These are phyloP conservation scores for Geranomyces michiganensis DNA, from an alignment of 192 early-diverging fungal genomes.

Conservation along the genomic window DNA sequence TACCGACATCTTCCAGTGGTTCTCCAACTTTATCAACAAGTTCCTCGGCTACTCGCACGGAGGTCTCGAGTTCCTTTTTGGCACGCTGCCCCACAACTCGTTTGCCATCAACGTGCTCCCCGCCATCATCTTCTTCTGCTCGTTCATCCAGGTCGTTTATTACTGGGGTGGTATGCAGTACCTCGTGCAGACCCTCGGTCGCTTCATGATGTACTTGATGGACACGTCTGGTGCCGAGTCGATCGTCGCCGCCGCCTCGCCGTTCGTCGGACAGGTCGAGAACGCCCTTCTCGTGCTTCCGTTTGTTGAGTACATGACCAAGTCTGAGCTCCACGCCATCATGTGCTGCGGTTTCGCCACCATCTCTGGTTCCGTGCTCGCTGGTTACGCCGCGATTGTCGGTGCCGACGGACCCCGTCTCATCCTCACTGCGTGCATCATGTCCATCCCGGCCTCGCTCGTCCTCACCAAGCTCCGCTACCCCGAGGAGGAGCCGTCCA, in stretches of 20 bases:
- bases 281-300: constrained; percentile 80
- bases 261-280: constrained; percentile 84
- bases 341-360: constrained; percentile 92
- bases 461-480: constrained; percentile 83
- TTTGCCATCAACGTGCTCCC: constrained; percentile 79
- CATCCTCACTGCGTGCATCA: constrained; percentile 84
- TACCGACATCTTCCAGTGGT: constrained; percentile 71
- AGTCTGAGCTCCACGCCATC: constrained; percentile 82
- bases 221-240: constrained; percentile 81
- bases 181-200: constrained; percentile 68
- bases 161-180: constrained; percentile 84
- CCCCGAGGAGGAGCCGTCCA: constrained; percentile 80
- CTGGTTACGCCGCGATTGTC: constrained; percentile 69
- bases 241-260: constrained; percentile 81
- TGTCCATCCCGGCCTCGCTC: constrained; percentile 87
- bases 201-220: constrained; percentile 67
- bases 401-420: constrained; percentile 62
- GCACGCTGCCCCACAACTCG: constrained; percentile 43
- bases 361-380: constrained; percentile 78
- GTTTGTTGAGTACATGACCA: constrained; percentile 81
- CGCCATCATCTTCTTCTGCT: constrained; percentile 86
- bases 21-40: constrained; percentile 54
- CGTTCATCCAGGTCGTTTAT: constrained; percentile 81
- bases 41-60: constrained; percentile 68
- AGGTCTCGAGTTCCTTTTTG: constrained; percentile 76